A percentile compares a stretch with the other conserved stretches of the same genome.
Evolutionary conservation across 2,329 filamentous ascomycete species (phyloP).

Genomic region (Penicillium sclerotigenum): DNA sequence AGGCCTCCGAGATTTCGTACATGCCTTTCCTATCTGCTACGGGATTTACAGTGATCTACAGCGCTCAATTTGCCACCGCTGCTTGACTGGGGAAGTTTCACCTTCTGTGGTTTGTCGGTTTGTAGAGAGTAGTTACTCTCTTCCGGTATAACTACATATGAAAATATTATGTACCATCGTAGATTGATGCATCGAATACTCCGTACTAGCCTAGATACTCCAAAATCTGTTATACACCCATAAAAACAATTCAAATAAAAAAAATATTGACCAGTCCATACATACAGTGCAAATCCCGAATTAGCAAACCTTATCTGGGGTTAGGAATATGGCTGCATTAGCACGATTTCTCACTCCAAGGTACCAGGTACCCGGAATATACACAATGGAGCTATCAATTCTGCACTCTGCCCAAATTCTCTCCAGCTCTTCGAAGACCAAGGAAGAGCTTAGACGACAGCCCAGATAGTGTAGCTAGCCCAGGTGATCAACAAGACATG

Average conservation of each 20-base stretch:
- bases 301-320: constrained; percentile 11
- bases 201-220: neutral
- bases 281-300: neutral
- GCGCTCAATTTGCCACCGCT: constrained; percentile 6
- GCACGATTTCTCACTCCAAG: constrained; percentile 2
- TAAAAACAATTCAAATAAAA: neutral
- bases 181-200: neutral
- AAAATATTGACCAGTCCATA: neutral
- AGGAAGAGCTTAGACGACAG: neutral
- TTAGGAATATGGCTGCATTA: constrained; percentile 10
- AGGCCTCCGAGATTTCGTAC: constrained; percentile 6
- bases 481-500: constrained; percentile 8
- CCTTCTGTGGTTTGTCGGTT: neutral
- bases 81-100: neutral
- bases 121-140: too few species aligned
- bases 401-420: constrained; percentile 13
- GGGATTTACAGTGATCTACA: constrained; percentile 3
- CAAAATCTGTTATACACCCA: neutral
- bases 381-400: constrained; percentile 13
- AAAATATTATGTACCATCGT: neutral
- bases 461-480: neutral
- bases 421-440: neutral
- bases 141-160: neutral
- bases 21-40: constrained; percentile 3
- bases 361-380: constrained; percentile 10